A percentile compares a stretch with the other conserved stretches of the same genome.
Conservation (phyloP, 305 asterid species). For the Fraxinus paxiana region DNA sequence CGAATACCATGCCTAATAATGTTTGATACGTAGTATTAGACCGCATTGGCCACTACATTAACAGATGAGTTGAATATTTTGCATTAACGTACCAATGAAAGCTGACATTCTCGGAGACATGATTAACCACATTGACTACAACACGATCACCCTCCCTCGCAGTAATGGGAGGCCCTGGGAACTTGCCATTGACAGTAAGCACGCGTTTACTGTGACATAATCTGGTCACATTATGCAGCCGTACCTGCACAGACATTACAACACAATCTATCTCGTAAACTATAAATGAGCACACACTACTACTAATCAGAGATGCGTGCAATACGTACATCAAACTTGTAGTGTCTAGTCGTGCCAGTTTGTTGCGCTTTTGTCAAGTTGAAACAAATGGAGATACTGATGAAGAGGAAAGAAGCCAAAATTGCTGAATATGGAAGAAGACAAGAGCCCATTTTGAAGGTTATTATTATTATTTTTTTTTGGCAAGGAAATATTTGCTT, state of each 20-base stretch:
- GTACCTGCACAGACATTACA: slow-evolving; percentile 32
- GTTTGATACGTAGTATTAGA: not conserved
- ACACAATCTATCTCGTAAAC: not conserved
- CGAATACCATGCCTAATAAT: slow-evolving; percentile 43
- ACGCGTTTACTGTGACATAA: slow-evolving; percentile 49
- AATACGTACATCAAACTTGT: slow-evolving; percentile 36
- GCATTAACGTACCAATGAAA: slow-evolving; percentile 46
- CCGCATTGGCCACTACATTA: not conserved
- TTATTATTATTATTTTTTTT: not conserved
- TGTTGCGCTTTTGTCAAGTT: not conserved
- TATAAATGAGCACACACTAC: not conserved
- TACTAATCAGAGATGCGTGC: not conserved
- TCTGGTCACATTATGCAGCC: slow-evolving; percentile 46
- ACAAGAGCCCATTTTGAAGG: slow-evolving; percentile 18
- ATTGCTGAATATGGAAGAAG: not conserved
- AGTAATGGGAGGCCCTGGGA: slow-evolving; percentile 42
- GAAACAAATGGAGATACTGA: not conserved
- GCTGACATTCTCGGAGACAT: slow-evolving; percentile 42
- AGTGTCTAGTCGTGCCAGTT: slow-evolving; percentile 33
- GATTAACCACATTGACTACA: not conserved
- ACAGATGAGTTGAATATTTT: not conserved
- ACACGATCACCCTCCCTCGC: not conserved
- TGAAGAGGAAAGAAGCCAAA: slow-evolving; percentile 8
- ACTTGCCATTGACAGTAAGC: slow-evolving; percentile 52
- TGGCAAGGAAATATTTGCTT: not conserved